Base-by-base conservation (phyloP, 495 filamentous ascomycete genomes). In the Penicillium cosmopolitanum region DNA sequence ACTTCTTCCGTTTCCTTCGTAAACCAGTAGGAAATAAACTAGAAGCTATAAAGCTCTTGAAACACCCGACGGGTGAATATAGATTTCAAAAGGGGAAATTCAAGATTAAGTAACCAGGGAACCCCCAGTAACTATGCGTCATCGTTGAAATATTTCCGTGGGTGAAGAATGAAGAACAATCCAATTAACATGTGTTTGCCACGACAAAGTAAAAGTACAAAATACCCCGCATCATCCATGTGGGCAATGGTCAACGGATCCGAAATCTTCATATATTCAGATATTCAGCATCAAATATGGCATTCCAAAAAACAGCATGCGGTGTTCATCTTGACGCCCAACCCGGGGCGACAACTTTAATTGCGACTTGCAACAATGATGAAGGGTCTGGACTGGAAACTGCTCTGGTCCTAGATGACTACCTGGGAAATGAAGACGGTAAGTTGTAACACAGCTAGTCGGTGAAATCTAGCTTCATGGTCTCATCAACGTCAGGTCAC, bases 311-410 rank as follows among this genome's bases (percentile, higher is more conserved):
- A 53, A 65, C 23, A n/a, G 54, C 62, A 9, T 65, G 62, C 44
- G 54, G 58, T 47, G 33, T 61, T 16, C 58, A 61, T 8, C 50
- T 65, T 12, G 47, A n/a, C 21, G 21, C 34, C 31, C 15, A 52
- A 1, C 23, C n/a, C 34, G 62, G 40, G 13, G 55, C 40, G 11
- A 65, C 58, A 5, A 44, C 34, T 11, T 19, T 65, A 0, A 25
- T 46, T 7, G 62, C 62, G 19, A 65, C 60, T 28, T 65, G 62
- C 54, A 65, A 65, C 46, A 65, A 65, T 19, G 62, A 65, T 5
- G 58, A 61, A 25, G 62, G 62, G 12, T 35, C 50, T 23, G 62
- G 62, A 1, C 13, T 65, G 5, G 51, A 55, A 13, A 50, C 38
- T 12, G 62, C 61, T 2, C 34, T 65, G 6, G 33, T 57, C 3